Evolutionary conservation across 2,329 filamentous ascomycete species (phyloP), one percentile per base, ranked within the genome.

Genomic region (Microascus cirrosus): DNA sequence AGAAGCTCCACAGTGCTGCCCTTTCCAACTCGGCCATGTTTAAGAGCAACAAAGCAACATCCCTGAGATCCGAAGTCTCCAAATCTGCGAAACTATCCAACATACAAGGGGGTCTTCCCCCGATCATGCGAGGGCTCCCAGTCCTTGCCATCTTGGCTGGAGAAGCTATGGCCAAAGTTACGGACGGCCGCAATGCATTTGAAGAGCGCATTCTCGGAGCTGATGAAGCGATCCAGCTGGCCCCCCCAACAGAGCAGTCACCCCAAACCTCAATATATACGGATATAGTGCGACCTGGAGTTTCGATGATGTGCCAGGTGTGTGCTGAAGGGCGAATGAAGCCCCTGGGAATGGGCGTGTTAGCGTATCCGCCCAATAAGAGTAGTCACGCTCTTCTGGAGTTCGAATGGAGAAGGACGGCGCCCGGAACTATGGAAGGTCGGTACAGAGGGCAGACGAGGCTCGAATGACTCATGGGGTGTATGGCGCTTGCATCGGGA

Each of bases 61-160:
- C 32, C 42, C 55, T 65, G 10, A 45, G 56, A 57, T 32, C 54
- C 25, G 59, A 64, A 50, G 20, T 63, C 7, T 61, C 58, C 7
- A 65, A 59, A 13, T n/a, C 60, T 1, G 61, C 63, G 51, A 63
- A 59, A 25, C 32, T 65, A 7, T 62, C 59, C 51, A 65, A 63
- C 4, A 24, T 64, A 0, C 63, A 64, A 57, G 61, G 57, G 1
- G 63, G 63, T 2, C 57, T 64, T 0, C 60, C 63, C 1, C 58
- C 61, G 5, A 18, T 64, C 0, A 60, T 64, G 34, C 60, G 63
- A 55, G 60, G 59, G 11, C 61, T 65, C 24, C 63, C 62, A 0
- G 59, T 61, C 1, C 48, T 64, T 2, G 62, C 61, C 11, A 54
- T 64, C 3, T 42, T 64, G 34, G 62, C 63, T 0, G 62, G 63